Conservation (phyloP, 2,329 filamentous ascomycete genomes). For the Didymella sp. region DNA sequence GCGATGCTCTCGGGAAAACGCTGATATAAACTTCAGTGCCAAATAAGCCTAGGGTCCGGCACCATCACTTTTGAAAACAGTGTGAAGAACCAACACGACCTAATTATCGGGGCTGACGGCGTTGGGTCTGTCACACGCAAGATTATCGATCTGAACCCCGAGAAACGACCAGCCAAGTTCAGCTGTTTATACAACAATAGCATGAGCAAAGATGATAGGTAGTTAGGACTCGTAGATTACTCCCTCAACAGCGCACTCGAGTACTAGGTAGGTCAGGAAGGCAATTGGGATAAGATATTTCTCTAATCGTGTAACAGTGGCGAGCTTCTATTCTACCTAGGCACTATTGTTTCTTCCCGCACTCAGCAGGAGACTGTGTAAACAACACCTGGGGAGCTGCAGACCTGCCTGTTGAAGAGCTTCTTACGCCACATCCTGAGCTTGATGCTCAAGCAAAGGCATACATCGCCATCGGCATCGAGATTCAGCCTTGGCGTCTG, state of each 20-base stretch:
- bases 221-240: conserved; percentile 68
- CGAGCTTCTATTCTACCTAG: conserved; percentile 69
- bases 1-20: neutral
- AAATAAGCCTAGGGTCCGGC: conserved; percentile 42
- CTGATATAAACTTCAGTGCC: conserved; percentile 27
- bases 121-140: conserved; percentile 69
- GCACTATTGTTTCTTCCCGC: conserved; percentile 74
- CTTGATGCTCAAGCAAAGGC: conserved; percentile 64
- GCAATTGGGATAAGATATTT: conserved; percentile 71
- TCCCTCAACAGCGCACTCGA: conserved; percentile 66
- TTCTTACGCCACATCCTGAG: conserved; percentile 66
- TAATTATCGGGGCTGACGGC: conserved; percentile 70
- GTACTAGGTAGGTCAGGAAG: conserved; percentile 73
- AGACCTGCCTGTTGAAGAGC: conserved; percentile 63
- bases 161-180: conserved; percentile 64
- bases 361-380: conserved; percentile 65
- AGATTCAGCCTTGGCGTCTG: conserved; percentile 70
- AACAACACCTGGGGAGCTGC: conserved; percentile 65
- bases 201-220: conserved; percentile 64
- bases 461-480: conserved; percentile 66
- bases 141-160: conserved; percentile 65
- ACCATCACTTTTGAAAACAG: conserved; percentile 55
- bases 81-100: conserved; percentile 59
- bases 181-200: conserved; percentile 72
- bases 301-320: conserved; percentile 72